Evolutionary conservation across 2,329 filamentous ascomycete species (phyloP).

Genomic region (Aureobasidium uvarum): DNA sequence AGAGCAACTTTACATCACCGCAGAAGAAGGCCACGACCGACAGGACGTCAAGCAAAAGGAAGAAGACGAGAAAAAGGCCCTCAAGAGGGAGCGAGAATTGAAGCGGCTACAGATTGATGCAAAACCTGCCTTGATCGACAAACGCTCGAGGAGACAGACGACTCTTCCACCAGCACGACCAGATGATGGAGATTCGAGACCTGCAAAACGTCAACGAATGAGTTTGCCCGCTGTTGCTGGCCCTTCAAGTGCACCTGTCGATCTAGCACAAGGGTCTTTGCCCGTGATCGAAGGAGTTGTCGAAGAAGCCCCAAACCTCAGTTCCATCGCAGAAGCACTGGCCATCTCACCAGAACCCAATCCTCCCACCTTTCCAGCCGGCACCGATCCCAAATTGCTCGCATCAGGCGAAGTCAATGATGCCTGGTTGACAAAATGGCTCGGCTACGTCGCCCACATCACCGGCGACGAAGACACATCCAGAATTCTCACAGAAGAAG

Average conservation of each 20-base stretch:
- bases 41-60: background rate
- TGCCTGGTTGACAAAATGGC: slow-evolving; percentile 11
- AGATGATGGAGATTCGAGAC: background rate
- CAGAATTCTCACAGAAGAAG: slow-evolving; percentile 1
- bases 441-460: slow-evolving; percentile 13
- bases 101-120: slow-evolving; percentile 22
- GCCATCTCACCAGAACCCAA: slow-evolving; percentile 6
- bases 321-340: background rate
- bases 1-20: background rate
- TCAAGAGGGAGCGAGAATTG: slow-evolving; percentile 11
- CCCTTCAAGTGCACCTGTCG: background rate
- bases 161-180: slow-evolving; percentile 3
- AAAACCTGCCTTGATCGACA: slow-evolving; percentile 16
- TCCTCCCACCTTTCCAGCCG: background rate
- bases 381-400: slow-evolving; percentile 7
- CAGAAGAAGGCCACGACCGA: background rate
- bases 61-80: background rate
- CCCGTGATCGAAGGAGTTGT: background rate
- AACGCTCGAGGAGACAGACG: slow-evolving; percentile 11
- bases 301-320: background rate
- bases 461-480: slow-evolving; percentile 21
- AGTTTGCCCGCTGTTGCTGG: slow-evolving; percentile 5
- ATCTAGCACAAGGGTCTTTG: background rate
- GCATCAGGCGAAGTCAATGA: slow-evolving; percentile 20
- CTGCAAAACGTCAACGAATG: slow-evolving; percentile 12